These are phyloP conservation scores for Sherardia arvensis DNA, from an alignment of 257 asterid genomes.

Conservation along the genomic window DNA sequence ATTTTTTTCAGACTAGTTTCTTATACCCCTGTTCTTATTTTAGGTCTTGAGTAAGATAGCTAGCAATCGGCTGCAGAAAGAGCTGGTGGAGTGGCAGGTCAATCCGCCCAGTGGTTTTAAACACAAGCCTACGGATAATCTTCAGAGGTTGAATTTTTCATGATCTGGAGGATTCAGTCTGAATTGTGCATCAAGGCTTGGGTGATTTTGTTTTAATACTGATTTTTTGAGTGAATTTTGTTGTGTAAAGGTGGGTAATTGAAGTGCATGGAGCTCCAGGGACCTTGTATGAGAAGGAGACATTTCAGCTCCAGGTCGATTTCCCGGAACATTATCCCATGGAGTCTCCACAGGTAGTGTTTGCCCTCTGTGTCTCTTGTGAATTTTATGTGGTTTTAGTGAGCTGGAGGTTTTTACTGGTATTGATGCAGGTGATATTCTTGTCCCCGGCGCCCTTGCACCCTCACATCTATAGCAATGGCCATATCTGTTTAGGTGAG, in stretches of 20 bases:
- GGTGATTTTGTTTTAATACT: not conserved
- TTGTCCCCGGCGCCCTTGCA: constrained; percentile 28
- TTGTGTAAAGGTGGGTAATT: constrained; percentile 34
- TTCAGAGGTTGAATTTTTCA: constrained; percentile 48
- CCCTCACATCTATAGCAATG: constrained; percentile 33
- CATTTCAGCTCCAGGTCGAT: constrained; percentile 43
- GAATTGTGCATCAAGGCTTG: not conserved
- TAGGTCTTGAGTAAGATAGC: constrained; percentile 97
- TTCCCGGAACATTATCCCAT: constrained; percentile 49
- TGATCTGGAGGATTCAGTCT: not conserved
- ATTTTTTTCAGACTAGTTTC: too few relatives aligned
- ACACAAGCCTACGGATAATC: constrained; percentile 84
- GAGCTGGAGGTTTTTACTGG: not conserved
- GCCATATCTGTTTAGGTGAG: constrained; percentile 31
- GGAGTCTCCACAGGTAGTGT: constrained; percentile 46
- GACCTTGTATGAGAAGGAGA: constrained; percentile 34
- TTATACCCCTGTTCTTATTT: too few relatives aligned
- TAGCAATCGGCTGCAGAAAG: constrained; percentile 90
- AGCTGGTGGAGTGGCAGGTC: constrained; percentile 94
- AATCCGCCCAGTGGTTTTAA: constrained; percentile 90
- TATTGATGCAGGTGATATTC: constrained; percentile 25
- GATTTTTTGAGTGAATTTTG: constrained; percentile 2
- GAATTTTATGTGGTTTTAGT: constrained; percentile 3
- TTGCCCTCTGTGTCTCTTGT: not conserved
- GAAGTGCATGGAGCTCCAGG: constrained; percentile 46